Conservation (phyloP, 306 rosid species). For the Lithocarpus polystachyus region DNA sequence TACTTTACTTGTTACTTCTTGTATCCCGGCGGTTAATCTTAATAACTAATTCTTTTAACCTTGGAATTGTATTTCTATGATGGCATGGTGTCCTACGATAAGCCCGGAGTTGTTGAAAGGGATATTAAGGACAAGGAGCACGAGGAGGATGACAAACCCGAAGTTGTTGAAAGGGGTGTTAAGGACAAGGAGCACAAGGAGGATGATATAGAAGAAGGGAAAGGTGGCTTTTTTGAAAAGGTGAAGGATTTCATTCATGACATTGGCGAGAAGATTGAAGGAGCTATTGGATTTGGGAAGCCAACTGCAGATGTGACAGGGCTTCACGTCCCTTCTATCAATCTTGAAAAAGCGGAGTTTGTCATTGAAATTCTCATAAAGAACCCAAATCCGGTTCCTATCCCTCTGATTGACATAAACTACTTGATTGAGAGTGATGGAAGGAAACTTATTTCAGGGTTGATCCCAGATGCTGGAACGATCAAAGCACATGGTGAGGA, state of each 20-base stretch:
- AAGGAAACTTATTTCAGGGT: constrained; percentile 76
- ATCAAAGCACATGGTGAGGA: constrained; percentile 81
- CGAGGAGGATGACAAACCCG: too few species aligned
- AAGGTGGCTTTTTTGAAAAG: constrained; percentile 77
- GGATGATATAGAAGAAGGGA: constrained; percentile 45
- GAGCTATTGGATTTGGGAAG: constrained; percentile 77
- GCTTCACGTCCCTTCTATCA: constrained; percentile 65
- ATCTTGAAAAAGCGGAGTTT: constrained; percentile 67
- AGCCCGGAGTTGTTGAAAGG: constrained; percentile 58
- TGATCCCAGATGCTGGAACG: constrained; percentile 95
- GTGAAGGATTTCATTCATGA: constrained; percentile 93
- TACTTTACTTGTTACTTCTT: background rate
- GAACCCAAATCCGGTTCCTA: constrained; percentile 91
- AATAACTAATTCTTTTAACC: constrained; percentile 12
- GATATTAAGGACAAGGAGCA: constrained; percentile 40
- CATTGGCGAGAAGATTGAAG: constrained; percentile 93
- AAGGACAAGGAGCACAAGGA: constrained; percentile 22
- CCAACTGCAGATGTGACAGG: constrained; percentile 79
- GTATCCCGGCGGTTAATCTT: constrained; percentile 20
- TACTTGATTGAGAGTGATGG: constrained; percentile 87
- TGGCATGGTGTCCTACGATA: constrained; percentile 65
- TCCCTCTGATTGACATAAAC: constrained; percentile 76
- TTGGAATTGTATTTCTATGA: background rate
- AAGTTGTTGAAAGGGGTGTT: too few species aligned
- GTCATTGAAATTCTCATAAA: constrained; percentile 81